These are phyloP conservation scores for Loxodes magnus DNA, from an alignment of 73 alveolate genomes.

Conservation along the genomic window DNA sequence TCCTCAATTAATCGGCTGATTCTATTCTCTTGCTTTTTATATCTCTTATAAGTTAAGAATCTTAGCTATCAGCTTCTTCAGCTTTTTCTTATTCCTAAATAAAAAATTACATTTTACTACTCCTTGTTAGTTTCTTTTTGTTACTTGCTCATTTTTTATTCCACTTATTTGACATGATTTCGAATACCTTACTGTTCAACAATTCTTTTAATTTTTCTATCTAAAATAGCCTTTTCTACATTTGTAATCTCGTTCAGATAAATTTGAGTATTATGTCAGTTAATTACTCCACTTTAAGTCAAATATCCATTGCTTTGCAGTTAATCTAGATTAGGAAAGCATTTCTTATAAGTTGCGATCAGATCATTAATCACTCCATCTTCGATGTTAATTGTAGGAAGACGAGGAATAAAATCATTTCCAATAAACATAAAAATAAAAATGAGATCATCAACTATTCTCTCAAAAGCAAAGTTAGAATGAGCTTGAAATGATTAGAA, in stretches of 20 bases:
- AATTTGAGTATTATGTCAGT: constrained; percentile 74
- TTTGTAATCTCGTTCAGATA: constrained; percentile 49
- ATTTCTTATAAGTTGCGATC: constrained; percentile 67
- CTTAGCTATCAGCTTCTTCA: constrained; percentile 6
- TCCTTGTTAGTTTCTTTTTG: background rate
- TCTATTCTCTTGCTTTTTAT: constrained; percentile 1
- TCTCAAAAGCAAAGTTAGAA: constrained; percentile 77
- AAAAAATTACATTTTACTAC: background rate
- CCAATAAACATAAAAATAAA: constrained; percentile 96
- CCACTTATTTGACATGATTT: constrained; percentile 4
- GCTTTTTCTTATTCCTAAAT: background rate
- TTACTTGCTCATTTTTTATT: background rate
- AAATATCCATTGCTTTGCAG: constrained; percentile 69
- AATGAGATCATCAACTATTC: constrained; percentile 93
- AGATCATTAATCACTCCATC: constrained; percentile 87
- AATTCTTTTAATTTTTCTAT: constrained; percentile 2
- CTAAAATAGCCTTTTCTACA: background rate
- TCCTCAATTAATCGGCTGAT: constrained; percentile 4
- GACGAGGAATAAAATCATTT: constrained; percentile 93
- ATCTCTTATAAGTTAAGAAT: background rate
- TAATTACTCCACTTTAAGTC: constrained; percentile 80
- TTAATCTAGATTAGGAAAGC: constrained; percentile 50
- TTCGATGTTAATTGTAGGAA: constrained; percentile 78
- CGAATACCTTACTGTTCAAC: constrained; percentile 12
- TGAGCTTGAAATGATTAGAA: constrained; percentile 53